A percentile compares a stretch with the other conserved stretches of the same genome.
phyloP scores from a whole-genome alignment of 805 yeast species.

The Candida boidinii region DNA sequence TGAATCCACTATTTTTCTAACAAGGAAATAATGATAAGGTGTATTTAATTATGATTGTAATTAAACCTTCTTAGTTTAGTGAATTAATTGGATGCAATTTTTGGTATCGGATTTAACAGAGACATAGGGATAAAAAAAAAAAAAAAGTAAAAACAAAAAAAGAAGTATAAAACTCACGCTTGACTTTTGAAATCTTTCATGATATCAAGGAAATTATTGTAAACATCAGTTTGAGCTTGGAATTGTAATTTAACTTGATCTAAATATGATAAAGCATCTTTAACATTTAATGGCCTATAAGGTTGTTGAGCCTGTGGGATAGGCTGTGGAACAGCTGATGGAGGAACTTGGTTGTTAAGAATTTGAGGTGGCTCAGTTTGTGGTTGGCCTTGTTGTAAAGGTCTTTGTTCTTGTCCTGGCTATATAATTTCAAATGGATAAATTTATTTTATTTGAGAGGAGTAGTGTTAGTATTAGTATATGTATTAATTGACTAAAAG shows the following conservation, averaged over 20 bases:
- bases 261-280: slow-evolving; percentile 89
- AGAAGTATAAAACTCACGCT: slow-evolving; percentile 34
- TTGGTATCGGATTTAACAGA: not conserved
- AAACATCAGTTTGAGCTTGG: slow-evolving; percentile 87
- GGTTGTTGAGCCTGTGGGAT: slow-evolving; percentile 19
- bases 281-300: slow-evolving; percentile 83
- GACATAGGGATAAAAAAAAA: no score
- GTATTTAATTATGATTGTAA: no score
- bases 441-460: no score
- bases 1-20: no score
- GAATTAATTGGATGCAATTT: slow-evolving; percentile 5
- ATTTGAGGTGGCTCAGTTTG: slow-evolving; percentile 10
- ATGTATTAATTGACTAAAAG: no score
- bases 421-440: no score
- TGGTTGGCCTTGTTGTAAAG: slow-evolving; percentile 13
- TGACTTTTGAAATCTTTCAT: slow-evolving; percentile 99
- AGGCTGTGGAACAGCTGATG: slow-evolving; percentile 22
- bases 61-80: no score
- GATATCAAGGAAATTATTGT: slow-evolving; percentile 91
- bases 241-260: slow-evolving; percentile 95
- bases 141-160: not conserved
- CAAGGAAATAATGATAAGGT: no score
- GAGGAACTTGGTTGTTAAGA: slow-evolving; percentile 17
- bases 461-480: no score
- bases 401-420: slow-evolving; percentile 11